Evolutionary conservation across 169 alveolate species (phyloP), one percentile per base, ranked within the genome.

Genomic region (Plasmodium inui): DNA sequence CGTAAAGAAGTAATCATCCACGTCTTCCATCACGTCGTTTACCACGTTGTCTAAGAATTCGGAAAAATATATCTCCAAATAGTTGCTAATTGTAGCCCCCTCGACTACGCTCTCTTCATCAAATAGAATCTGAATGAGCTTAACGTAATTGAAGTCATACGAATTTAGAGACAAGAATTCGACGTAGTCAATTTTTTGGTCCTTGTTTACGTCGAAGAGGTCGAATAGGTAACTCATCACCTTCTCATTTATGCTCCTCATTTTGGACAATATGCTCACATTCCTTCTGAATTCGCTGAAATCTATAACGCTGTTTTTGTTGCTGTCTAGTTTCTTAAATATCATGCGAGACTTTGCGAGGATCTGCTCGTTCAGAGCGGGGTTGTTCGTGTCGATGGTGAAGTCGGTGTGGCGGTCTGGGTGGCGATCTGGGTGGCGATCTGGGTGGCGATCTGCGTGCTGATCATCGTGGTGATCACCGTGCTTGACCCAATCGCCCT

Each of bases 121-220:
- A 85, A 85, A 85, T 50, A 85, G 12, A 30, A 85, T 74, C 7
- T 73, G 85, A 28, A 74, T 53, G 37, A 85, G 39, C 39, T 76
- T 85, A 3, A 85, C 26, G 44, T 46, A 85, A 53, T 50, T 74
- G 61, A 73, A 85, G 61, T 85, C 93, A 67, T 85, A 85, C 0
- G 93, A 85, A 85, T 85, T 85, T 72, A 85, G 50, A 19, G 82
- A 70, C 26, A 85, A n/a, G 79, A 85, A 85, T 22, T 85, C 93
- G 4, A 74, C 67, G 61, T 85, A 85, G 67, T 74, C 61, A n/a
- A 85, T 50, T 85, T 74, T 74, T n/a, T 85, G 55, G 39, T 85
- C 93, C 32, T 85, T 53, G 37, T 85, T 50, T 39, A 53, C 44
- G 53, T 85, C 93, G 79, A 85, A 85, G 28, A 46, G 78, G 10